A percentile compares a stretch with the other conserved stretches of the same genome.
Evolutionary conservation across 2,329 filamentous ascomycete species (phyloP).

Genomic region (Madurella mycetomatis): DNA sequence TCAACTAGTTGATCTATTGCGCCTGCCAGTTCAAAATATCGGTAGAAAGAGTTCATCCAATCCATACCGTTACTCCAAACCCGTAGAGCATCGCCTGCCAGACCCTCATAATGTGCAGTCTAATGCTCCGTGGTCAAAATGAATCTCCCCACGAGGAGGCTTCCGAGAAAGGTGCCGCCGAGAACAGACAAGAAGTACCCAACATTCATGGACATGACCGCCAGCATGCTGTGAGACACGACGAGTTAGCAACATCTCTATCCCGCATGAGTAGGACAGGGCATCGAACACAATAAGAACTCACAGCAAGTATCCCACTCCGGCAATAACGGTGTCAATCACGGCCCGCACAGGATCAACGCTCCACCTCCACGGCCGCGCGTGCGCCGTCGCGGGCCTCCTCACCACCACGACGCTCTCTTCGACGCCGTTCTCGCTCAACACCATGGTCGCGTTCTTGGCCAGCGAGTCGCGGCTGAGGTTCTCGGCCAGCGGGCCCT

Average conservation of each 20-base stretch:
- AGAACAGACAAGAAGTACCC: constrained; percentile 75
- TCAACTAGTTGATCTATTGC: neutral
- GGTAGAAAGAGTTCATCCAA: neutral
- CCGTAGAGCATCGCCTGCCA: neutral
- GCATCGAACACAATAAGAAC: constrained; percentile 34
- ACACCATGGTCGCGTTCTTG: constrained; percentile 52
- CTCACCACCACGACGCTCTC: constrained; percentile 73
- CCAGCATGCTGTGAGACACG: constrained; percentile 67
- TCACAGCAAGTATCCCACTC: constrained; percentile 80
- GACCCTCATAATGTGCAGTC: neutral
- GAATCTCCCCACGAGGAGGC: constrained; percentile 73
- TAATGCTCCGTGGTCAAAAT: constrained; percentile 47
- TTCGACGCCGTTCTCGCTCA: constrained; percentile 74
- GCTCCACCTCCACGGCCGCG: constrained; percentile 73
- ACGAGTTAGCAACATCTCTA: neutral
- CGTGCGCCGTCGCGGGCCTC: constrained; percentile 43
- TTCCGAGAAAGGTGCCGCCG: constrained; percentile 77
- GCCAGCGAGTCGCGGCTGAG: constrained; percentile 56
- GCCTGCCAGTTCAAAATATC: neutral
- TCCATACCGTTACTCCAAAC: neutral
- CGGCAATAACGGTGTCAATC: constrained; percentile 68
- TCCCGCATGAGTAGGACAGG: neutral
- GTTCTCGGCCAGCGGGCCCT: constrained; percentile 54
- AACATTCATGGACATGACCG: constrained; percentile 80
- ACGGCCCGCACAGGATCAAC: constrained; percentile 71